Evolutionary conservation across 2,329 filamentous ascomycete species (phyloP).

Genomic region (Colletotrichum sp.): DNA sequence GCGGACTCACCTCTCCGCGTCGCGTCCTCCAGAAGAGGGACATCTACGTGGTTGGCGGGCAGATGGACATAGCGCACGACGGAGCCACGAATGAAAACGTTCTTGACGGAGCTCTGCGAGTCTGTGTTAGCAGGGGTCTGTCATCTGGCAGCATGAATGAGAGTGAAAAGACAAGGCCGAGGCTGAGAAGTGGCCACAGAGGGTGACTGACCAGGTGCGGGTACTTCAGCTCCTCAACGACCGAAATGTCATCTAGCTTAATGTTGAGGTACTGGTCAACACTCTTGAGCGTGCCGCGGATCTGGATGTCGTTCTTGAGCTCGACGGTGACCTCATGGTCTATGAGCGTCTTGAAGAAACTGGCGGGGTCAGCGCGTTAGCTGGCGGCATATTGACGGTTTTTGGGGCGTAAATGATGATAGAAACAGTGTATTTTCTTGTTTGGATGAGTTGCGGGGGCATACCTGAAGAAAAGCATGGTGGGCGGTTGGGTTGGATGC

Average conservation of each 20-base stretch:
- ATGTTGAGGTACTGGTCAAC: slow-evolving; percentile 99
- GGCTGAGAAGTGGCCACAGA: background rate
- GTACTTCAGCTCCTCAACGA: slow-evolving; percentile 92
- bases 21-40: slow-evolving; percentile 87
- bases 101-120: slow-evolving; percentile 77
- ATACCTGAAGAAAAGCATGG: slow-evolving; percentile 53
- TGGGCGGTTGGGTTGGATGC: slow-evolving; percentile 24
- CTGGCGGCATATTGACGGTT: background rate
- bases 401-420: background rate
- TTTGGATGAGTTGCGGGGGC: background rate
- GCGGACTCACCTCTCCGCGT: slow-evolving; percentile 75
- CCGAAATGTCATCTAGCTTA: slow-evolving; percentile 94
- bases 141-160: background rate
- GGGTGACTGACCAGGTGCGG: slow-evolving; percentile 76
- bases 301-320: slow-evolving; percentile 98
- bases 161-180: background rate
- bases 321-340: slow-evolving; percentile 97
- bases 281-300: slow-evolving; percentile 93
- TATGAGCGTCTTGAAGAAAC: slow-evolving; percentile 99
- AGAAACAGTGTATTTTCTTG: background rate
- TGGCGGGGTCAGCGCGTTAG: slow-evolving; percentile 37
- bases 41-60: slow-evolving; percentile 81
- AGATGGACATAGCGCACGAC: slow-evolving; percentile 94
- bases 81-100: slow-evolving; percentile 93
- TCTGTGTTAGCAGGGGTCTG: background rate